These are phyloP conservation scores for Paraleonurus japonicus DNA, from an alignment of 257 asterid species.

Conservation along the genomic window DNA sequence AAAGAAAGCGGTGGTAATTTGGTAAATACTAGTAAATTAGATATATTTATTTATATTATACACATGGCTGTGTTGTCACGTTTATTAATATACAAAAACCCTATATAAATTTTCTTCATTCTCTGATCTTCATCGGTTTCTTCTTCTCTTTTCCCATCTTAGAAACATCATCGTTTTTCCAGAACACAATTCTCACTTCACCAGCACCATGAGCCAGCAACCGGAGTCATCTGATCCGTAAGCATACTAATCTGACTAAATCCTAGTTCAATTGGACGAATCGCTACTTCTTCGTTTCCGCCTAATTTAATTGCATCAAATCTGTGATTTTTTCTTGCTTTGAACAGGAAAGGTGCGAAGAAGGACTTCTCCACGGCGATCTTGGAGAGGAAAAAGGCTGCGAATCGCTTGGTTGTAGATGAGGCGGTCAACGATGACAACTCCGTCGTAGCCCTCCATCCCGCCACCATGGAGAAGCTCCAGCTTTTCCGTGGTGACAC, in stretches of 20 bases:
- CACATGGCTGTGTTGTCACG: too few relatives aligned
- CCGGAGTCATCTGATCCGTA: slow-evolving; percentile 80
- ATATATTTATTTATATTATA: too few relatives aligned
- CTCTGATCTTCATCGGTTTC: neutral
- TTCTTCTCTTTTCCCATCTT: slow-evolving; percentile 7
- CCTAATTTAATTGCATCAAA: slow-evolving; percentile 4
- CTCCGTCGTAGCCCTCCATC: slow-evolving; percentile 75
- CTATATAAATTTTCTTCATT: neutral
- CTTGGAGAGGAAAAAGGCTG: slow-evolving; percentile 78
- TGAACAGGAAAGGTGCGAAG: slow-evolving; percentile 56
- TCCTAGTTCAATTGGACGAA: neutral
- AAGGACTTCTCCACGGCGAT: slow-evolving; percentile 81
- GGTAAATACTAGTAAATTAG: too few relatives aligned
- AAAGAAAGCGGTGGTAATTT: too few relatives aligned
- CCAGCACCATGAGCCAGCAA: slow-evolving; percentile 52
- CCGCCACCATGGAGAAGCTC: slow-evolving; percentile 79
- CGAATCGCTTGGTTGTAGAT: slow-evolving; percentile 69
- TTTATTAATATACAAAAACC: neutral
- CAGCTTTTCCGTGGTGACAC: slow-evolving; percentile 81
- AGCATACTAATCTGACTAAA: slow-evolving; percentile 25
- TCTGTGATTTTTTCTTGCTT: neutral
- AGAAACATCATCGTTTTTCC: neutral
- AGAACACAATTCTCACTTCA: neutral
- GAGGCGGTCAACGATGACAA: slow-evolving; percentile 88
- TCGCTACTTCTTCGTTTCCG: neutral